A percentile compares a stretch with the other conserved stretches of the same genome.
phyloP scores from a whole-genome alignment of 1,139 yeast species.

The Candida sanyaensis region DNA sequence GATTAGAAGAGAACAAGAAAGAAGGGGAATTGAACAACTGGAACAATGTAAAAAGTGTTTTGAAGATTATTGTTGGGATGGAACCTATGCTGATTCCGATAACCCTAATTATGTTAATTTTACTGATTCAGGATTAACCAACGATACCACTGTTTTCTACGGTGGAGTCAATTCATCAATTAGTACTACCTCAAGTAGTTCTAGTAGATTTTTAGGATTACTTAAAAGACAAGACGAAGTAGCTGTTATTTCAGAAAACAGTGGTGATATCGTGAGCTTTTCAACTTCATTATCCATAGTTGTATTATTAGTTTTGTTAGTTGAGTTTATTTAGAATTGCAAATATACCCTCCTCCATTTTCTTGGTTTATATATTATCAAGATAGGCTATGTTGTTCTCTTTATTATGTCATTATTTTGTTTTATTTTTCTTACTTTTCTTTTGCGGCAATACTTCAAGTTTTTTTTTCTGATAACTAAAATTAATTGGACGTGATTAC shows the following conservation, averaged over 20 bases:
- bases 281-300: not conserved
- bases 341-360: not conserved
- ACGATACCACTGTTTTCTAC: slow-evolving; percentile 19
- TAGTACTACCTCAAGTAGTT: not conserved
- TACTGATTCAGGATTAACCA: slow-evolving; percentile 30
- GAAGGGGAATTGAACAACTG: slow-evolving; percentile 61
- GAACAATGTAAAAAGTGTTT: slow-evolving; percentile 77
- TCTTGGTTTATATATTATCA: too few species aligned
- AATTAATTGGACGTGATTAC: not conserved
- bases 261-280: not conserved
- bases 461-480: too few species aligned
- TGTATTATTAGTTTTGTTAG: not conserved
- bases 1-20: slow-evolving; percentile 78
- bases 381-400: too few species aligned
- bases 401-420: not conserved
- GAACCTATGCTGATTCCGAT: slow-evolving; percentile 26
- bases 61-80: slow-evolving; percentile 81
- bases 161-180: slow-evolving; percentile 3
- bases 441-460: not conserved
- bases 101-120: slow-evolving; percentile 22
- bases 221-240: slow-evolving; percentile 3
- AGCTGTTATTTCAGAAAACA: not conserved
- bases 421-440: not conserved
- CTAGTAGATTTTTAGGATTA: slow-evolving; percentile 5
- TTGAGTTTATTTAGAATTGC: not conserved